Percentiles rank a stretch among this genome's conserved stretches.
phyloP scores from a whole-genome alignment of 176 grass and related monocot species.

The Poa annua region DNA sequence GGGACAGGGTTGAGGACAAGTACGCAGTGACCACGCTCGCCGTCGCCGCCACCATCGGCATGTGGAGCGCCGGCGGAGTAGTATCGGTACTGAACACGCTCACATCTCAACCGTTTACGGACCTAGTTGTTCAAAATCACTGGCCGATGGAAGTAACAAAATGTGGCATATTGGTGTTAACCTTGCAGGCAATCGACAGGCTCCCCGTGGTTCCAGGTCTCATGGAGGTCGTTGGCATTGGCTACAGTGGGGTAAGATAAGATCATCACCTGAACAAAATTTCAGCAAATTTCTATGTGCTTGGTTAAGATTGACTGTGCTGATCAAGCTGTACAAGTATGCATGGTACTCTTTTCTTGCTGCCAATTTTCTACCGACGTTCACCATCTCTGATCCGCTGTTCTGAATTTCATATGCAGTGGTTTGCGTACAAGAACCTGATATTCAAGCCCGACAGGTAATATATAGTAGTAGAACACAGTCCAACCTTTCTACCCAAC shows the following conservation, averaged over 20 bases:
- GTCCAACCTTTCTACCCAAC: not conserved
- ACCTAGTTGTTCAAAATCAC: not conserved
- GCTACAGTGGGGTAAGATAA: conserved; percentile 77
- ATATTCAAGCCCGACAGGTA: conserved; percentile 95
- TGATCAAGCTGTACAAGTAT: not conserved
- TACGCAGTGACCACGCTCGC: conserved; percentile 71
- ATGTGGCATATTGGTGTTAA: not conserved
- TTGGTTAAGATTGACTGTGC: not conserved
- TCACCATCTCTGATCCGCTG: not conserved
- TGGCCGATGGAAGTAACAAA: not conserved
- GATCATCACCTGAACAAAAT: not conserved
- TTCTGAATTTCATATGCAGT: conserved; percentile 55
- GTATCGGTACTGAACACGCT: conserved; percentile 59
- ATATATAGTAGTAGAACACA: not conserved
- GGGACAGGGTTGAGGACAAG: conserved; percentile 91
- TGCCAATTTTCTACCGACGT: not conserved
- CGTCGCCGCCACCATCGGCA: conserved; percentile 58
- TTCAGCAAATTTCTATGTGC: not conserved
- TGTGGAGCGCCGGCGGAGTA: conserved; percentile 79
- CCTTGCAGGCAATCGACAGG: conserved; percentile 80
- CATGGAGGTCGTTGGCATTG: conserved; percentile 83
- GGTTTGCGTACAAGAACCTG: conserved; percentile 83
- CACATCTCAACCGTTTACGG: not conserved
- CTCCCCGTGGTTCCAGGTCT: conserved; percentile 85
- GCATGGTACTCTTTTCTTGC: too few relatives aligned